Conservation (phyloP, 345 rosid genomes). For the Gossypium stocksii region DNA sequence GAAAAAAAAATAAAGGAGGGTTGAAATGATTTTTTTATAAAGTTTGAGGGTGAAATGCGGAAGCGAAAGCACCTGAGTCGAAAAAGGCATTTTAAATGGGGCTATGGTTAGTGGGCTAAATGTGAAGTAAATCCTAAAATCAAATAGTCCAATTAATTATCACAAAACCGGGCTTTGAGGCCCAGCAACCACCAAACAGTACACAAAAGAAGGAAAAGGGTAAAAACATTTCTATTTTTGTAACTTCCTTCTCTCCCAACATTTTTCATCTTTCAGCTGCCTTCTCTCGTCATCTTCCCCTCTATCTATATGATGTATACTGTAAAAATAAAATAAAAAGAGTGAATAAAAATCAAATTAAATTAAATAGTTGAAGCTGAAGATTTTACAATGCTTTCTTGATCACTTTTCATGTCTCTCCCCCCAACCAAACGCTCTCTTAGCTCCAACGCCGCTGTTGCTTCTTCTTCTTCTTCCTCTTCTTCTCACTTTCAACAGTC, state of each 20-base stretch:
- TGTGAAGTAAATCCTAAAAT: too few species aligned
- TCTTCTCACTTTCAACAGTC: constrained; percentile 17
- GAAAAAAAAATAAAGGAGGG: too few species aligned
- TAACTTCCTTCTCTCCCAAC: too few species aligned
- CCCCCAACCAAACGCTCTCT: constrained; percentile 66
- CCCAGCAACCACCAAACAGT: background rate
- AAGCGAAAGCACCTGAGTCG: too few species aligned
- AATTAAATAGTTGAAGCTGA: background rate
- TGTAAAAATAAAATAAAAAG: background rate
- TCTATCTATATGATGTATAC: too few species aligned
- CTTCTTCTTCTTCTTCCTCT: background rate
- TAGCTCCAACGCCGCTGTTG: constrained; percentile 8
- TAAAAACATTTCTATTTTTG: background rate
- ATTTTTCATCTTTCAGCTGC: background rate
- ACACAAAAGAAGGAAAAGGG: background rate
- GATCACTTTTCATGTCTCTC: constrained; percentile 47
- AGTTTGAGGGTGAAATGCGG: too few species aligned
- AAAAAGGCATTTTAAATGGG: too few species aligned
- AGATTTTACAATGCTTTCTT: constrained; percentile 14
- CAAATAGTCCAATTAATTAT: background rate
- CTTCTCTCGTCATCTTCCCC: background rate
- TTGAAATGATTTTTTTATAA: too few species aligned
- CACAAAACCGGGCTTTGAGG: background rate
- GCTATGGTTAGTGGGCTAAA: background rate
- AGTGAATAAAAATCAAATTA: background rate